These are phyloP conservation scores for Penicillium fimorum DNA, from an alignment of 495 filamentous ascomycete genomes.

Conservation along the genomic window DNA sequence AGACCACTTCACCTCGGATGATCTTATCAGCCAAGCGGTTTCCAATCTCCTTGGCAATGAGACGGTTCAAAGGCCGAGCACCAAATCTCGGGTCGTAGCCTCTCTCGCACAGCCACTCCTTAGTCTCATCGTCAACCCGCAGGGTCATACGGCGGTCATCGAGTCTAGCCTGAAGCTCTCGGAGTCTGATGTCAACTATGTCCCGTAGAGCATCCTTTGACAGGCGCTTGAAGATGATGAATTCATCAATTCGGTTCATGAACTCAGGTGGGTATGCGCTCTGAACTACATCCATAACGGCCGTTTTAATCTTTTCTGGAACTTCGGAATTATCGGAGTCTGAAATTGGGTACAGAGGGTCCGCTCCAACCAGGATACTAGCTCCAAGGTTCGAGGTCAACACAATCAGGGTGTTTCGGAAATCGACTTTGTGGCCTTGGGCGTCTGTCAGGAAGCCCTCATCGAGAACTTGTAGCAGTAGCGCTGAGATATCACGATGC, in stretches of 20 bases:
- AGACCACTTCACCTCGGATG: constrained; percentile 77
- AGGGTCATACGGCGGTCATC: constrained; percentile 83
- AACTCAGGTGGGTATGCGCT: constrained; percentile 84
- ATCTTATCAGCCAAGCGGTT: constrained; percentile 88
- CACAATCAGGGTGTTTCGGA: constrained; percentile 93
- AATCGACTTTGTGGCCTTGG: constrained; percentile 94
- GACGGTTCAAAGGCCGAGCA: constrained; percentile 86
- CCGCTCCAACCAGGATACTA: constrained; percentile 47
- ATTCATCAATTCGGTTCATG: constrained; percentile 93
- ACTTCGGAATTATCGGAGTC: constrained; percentile 63
- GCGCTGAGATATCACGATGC: constrained; percentile 87
- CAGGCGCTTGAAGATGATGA: constrained; percentile 90
- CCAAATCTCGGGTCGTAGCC: constrained; percentile 92
- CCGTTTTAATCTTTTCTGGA: constrained; percentile 63
- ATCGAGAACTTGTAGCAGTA: constrained; percentile 94
- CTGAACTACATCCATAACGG: constrained; percentile 88
- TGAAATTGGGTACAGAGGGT: constrained; percentile 43
- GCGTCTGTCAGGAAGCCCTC: constrained; percentile 95
- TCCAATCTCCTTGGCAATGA: constrained; percentile 85
- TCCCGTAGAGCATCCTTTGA: constrained; percentile 76
- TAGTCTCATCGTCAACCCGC: constrained; percentile 65
- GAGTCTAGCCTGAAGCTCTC: constrained; percentile 78
- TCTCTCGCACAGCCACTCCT: constrained; percentile 79
- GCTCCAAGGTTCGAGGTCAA: constrained; percentile 86
- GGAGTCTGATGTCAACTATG: constrained; percentile 89